phyloP scores from a whole-genome alignment of 164 flowering plant genomes.

The Piper longum region DNA sequence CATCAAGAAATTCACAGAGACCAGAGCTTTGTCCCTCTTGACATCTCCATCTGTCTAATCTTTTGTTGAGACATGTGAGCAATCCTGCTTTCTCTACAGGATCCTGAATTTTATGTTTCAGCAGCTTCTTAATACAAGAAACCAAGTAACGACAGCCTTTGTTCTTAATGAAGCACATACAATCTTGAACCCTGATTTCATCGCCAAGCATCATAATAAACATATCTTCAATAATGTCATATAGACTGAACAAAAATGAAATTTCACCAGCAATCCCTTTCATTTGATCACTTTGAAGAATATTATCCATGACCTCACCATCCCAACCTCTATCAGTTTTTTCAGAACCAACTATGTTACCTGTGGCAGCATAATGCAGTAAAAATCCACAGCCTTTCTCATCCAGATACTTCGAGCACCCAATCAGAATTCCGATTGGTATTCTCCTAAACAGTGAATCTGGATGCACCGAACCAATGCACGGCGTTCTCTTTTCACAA shows the following conservation, averaged over 20 bases:
- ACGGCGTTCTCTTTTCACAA: not conserved
- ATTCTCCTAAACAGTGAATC: conserved; percentile 28
- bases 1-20: conserved; percentile 23
- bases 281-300: conserved; percentile 1
- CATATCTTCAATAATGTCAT: conserved; percentile 39
- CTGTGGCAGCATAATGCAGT: conserved; percentile 58
- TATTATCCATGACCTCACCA: not conserved
- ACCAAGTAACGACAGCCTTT: conserved; percentile 30
- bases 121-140: conserved; percentile 34
- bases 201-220: conserved; percentile 24
- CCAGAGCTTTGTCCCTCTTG: conserved; percentile 25
- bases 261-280: conserved; percentile 34
- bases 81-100: conserved; percentile 11
- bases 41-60: conserved; percentile 41
- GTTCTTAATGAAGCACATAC: conserved; percentile 26
- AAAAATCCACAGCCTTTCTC: conserved; percentile 35
- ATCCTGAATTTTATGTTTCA: conserved; percentile 11
- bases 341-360: conserved; percentile 13
- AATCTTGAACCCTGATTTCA: conserved; percentile 27
- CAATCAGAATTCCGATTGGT: conserved; percentile 48
- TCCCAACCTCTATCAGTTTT: conserved; percentile 7
- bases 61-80: conserved; percentile 25
- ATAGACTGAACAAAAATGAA: conserved; percentile 34
- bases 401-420: conserved; percentile 15
- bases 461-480: conserved; percentile 8